These are phyloP conservation scores for Zymoseptoria brevis DNA, from an alignment of 2,329 filamentous ascomycete species.

Conservation along the genomic window DNA sequence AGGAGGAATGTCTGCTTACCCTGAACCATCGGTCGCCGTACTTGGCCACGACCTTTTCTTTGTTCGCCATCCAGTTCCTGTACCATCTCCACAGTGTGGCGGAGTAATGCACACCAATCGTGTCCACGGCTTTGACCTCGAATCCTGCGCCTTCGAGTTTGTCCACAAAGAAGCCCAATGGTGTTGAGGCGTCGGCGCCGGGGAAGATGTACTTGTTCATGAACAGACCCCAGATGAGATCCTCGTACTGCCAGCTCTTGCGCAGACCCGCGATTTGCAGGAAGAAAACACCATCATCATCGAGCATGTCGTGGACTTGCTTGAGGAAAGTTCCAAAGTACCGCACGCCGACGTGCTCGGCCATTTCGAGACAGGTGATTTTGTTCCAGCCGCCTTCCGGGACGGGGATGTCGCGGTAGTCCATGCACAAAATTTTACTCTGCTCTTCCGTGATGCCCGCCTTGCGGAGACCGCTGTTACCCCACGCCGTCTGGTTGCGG, in stretches of 20 bases:
- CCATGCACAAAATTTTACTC: slow-evolving; percentile 87
- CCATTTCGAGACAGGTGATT: slow-evolving; percentile 97
- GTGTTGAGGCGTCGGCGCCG: slow-evolving; percentile 89
- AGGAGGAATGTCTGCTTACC: slow-evolving; percentile 43
- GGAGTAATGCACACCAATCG: slow-evolving; percentile 92
- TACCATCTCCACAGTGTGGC: slow-evolving; percentile 98
- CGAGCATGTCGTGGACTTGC: slow-evolving; percentile 90
- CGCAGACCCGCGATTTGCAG: slow-evolving; percentile 90
- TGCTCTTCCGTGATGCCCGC: slow-evolving; percentile 78
- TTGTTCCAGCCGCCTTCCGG: slow-evolving; percentile 73
- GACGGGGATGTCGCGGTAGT: slow-evolving; percentile 89
- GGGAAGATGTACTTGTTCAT: slow-evolving; percentile 99
- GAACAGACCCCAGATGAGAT: slow-evolving; percentile 95
- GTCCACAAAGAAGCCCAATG: slow-evolving; percentile 78
- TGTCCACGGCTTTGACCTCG: slow-evolving; percentile 87
- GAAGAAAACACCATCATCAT: slow-evolving; percentile 94
- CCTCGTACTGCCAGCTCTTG: slow-evolving; percentile 95
- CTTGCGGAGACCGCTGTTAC: slow-evolving; percentile 79
- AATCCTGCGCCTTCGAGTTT: slow-evolving; percentile 79
- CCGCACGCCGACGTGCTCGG: slow-evolving; percentile 93
- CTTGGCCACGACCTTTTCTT: slow-evolving; percentile 86
- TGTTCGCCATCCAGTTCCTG: slow-evolving; percentile 93
- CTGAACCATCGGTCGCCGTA: slow-evolving; percentile 95
- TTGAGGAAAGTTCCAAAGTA: slow-evolving; percentile 73
- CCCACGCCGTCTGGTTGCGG: slow-evolving; percentile 94